phyloP scores from a whole-genome alignment of 2,329 filamentous ascomycete genomes.

The Colletotrichum musicola region DNA sequence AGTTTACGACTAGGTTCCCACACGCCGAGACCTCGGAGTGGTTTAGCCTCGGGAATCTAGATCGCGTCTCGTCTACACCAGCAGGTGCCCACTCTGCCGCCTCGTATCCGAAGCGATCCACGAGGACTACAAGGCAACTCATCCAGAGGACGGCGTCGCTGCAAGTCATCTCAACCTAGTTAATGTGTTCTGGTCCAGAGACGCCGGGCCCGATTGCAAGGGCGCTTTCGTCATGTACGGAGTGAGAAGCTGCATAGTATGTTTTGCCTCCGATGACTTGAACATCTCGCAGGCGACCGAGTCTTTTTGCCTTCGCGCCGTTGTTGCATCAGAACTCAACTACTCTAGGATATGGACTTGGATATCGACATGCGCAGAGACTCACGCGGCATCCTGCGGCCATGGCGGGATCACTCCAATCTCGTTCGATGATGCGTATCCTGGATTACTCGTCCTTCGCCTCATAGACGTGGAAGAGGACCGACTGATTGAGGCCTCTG shows the following conservation, averaged over 20 bases:
- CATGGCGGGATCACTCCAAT: background rate
- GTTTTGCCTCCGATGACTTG: background rate
- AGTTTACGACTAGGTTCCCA: too few species aligned
- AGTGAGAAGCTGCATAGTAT: background rate
- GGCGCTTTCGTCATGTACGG: slow-evolving; percentile 5
- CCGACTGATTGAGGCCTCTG: background rate
- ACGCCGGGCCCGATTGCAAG: background rate
- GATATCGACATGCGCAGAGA: background rate
- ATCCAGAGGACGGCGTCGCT: background rate
- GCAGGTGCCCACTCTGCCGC: background rate
- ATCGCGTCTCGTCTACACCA: background rate
- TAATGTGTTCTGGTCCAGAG: background rate
- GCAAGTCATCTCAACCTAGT: background rate
- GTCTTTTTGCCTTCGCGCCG: background rate
- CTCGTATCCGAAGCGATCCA: background rate
- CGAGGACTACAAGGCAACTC: background rate
- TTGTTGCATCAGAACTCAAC: background rate
- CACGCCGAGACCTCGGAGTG: background rate
- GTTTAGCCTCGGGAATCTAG: background rate
- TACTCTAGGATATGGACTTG: background rate
- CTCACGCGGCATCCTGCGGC: background rate
- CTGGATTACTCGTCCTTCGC: background rate
- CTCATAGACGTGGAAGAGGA: background rate
- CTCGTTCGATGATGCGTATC: background rate
- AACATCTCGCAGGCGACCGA: background rate